Conservation (phyloP, 352 stramenopile species). For the Paralagenidium karlingii region DNA sequence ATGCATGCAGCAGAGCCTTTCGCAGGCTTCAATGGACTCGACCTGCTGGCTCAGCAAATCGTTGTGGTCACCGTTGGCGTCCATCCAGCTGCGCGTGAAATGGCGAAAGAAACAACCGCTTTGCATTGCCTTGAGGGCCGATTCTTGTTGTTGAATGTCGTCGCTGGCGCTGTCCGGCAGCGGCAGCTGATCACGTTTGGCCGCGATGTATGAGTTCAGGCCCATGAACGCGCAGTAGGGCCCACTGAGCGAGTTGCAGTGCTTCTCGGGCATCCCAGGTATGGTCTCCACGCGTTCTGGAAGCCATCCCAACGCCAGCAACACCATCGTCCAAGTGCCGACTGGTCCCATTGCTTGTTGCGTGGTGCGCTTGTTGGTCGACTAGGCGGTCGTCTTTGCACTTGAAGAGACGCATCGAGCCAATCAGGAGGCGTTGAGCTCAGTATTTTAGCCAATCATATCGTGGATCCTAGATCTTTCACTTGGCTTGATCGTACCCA, state of each 20-base stretch:
- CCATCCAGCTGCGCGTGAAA: constrained; percentile 54
- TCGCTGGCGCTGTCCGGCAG: constrained; percentile 6
- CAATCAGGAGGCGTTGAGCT: too few species aligned
- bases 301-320: too few species aligned
- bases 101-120: constrained; percentile 62
- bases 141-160: background rate
- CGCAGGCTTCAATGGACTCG: constrained; percentile 42
- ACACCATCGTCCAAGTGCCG: too few species aligned
- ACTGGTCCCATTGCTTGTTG: too few species aligned
- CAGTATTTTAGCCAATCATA: too few species aligned
- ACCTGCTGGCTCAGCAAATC: constrained; percentile 48
- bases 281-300: too few species aligned
- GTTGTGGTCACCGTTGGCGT: constrained; percentile 39
- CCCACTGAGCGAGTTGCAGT: constrained; percentile 50
- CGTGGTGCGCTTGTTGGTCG: too few species aligned
- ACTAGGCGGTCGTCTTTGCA: too few species aligned
- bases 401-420: too few species aligned
- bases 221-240: constrained; percentile 39
- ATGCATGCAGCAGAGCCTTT: constrained; percentile 47
- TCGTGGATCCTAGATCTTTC: too few species aligned
- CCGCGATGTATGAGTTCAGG: constrained; percentile 16
- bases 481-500: too few species aligned
- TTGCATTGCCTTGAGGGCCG: constrained; percentile 1
- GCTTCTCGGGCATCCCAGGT: too few species aligned
- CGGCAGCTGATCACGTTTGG: background rate